Evolutionary conservation across 1,284 basidiomycete species (phyloP).

Genomic region (Stereum hirsutum): DNA sequence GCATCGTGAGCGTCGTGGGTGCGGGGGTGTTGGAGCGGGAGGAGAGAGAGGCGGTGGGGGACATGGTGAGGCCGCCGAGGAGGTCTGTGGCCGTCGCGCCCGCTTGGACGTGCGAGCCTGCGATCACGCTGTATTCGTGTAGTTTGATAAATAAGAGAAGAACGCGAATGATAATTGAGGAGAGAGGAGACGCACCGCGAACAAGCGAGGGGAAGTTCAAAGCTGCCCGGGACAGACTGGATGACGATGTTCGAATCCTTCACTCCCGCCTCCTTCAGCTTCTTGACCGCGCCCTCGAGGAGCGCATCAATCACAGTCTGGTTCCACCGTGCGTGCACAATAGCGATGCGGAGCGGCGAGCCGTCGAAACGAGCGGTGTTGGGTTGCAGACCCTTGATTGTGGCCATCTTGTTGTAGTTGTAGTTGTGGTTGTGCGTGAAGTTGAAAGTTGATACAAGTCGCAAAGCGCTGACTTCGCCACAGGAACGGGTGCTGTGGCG

Average conservation of each 20-base stretch:
- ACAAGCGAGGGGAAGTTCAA: constrained; percentile 85
- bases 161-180: no score
- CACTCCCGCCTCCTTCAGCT: constrained; percentile 80
- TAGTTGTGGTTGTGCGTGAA: neutral
- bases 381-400: constrained; percentile 73
- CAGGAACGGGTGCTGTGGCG: no score
- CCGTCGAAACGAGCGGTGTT: constrained; percentile 66
- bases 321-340: constrained; percentile 95
- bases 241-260: constrained; percentile 86
- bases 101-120: constrained; percentile 77
- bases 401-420: constrained; percentile 12
- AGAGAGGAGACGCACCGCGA: constrained; percentile 44
- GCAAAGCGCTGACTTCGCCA: no score
- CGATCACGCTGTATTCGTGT: constrained; percentile 53
- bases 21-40: constrained; percentile 43
- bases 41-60: constrained; percentile 24
- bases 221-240: constrained; percentile 90
- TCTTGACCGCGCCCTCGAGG: constrained; percentile 66
- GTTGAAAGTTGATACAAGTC: no score
- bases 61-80: constrained; percentile 52
- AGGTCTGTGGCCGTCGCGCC: constrained; percentile 69
- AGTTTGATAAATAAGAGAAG: neutral
- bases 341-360: constrained; percentile 72
- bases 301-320: constrained; percentile 78
- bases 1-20: constrained; percentile 28